These are phyloP conservation scores for Mucor racemosus DNA, from an alignment of 371 early-diverging fungal species.

Conservation along the genomic window DNA sequence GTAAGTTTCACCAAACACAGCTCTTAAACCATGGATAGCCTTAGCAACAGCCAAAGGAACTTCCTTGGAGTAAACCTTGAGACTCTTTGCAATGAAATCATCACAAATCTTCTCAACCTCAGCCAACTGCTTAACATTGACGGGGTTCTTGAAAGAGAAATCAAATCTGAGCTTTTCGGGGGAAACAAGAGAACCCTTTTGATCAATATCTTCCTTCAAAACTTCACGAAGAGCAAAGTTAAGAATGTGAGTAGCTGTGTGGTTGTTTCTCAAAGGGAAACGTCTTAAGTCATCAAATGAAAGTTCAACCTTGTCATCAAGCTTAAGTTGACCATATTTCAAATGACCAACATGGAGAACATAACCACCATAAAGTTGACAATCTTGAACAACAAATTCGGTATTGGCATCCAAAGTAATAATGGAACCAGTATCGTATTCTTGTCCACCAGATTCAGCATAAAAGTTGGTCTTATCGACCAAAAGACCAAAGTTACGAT, in stretches of 20 bases:
- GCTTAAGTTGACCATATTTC: constrained; percentile 80
- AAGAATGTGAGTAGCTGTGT: constrained; percentile 98
- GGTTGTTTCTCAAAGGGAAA: constrained; percentile 93
- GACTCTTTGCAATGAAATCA: constrained; percentile 79
- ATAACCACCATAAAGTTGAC: constrained; percentile 95
- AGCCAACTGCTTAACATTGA: constrained; percentile 82
- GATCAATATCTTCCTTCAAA: constrained; percentile 81
- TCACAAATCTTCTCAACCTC: constrained; percentile 86
- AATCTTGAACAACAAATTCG: constrained; percentile 94
- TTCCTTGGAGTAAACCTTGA: constrained; percentile 82
- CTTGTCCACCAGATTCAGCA: constrained; percentile 99
- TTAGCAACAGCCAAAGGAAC: constrained; percentile 85
- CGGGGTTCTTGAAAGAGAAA: constrained; percentile 82
- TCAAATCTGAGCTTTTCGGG: constrained; percentile 98
- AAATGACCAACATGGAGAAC: constrained; percentile 97
- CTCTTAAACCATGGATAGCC: constrained; percentile 89
- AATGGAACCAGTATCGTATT: constrained; percentile 96
- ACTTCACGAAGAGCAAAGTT: constrained; percentile 94
- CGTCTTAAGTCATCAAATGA: constrained; percentile 92
- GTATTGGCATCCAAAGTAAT: constrained; percentile 78
- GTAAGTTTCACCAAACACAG: constrained; percentile 96
- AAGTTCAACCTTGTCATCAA: constrained; percentile 76
- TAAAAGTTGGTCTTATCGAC: constrained; percentile 99
- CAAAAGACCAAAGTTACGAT: constrained; percentile 82
- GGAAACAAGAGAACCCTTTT: constrained; percentile 98